Base-by-base conservation (phyloP, 2,329 filamentous ascomycete species). In the Endoconidiophora polonica region DNA sequence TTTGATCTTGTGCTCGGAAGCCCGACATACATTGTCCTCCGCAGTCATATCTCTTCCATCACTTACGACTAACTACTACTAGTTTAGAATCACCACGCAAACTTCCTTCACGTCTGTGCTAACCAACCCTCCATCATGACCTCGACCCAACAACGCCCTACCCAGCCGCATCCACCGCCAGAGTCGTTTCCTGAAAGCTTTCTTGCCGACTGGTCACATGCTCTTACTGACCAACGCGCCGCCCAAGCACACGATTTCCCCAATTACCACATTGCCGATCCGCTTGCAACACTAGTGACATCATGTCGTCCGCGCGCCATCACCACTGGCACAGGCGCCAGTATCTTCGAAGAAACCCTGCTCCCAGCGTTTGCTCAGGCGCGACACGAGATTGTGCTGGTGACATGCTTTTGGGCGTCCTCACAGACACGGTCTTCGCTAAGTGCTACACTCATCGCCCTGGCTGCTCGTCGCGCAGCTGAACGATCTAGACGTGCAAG, bases 351-450 rank as follows among this genome's bases (percentile, higher is more conserved):
- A 0, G 64, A 67, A 38, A 64, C 67, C 3, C 66, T 86, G 5
- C 63, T 81, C 0, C 76, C 81, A 1, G 74, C 77, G 6, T 71
- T 88, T 3, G 64, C 74, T 3, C 60, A 65, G 0, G 79, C 83
- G 2, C 66, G 72, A 36, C 64, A 70, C 44, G 83, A 86, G 57
- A 66, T 88, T 24, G 75, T 87, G 52, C 70, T 91, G 40, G 81
- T 87, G 5, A 90, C 85, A 6, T 90, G 85, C 62, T 91, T 88
- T 64, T 88, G 84, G 83, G 79, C 84, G 0, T 66, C 68, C 0
- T 88, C 83, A 0, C 63, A 70, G 1, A 80, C 77, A 0, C 67
- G 80, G 16, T 65, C 71, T 3, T 70, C 70, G 0, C 65, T 91
- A 10, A 69, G 67, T 38, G 65, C 73, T 3, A 67, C 77, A 0